A percentile compares a stretch with the other conserved stretches of the same genome.
Evolutionary conservation across 306 rosid species (phyloP).

Genomic region (Acacia confusa): DNA sequence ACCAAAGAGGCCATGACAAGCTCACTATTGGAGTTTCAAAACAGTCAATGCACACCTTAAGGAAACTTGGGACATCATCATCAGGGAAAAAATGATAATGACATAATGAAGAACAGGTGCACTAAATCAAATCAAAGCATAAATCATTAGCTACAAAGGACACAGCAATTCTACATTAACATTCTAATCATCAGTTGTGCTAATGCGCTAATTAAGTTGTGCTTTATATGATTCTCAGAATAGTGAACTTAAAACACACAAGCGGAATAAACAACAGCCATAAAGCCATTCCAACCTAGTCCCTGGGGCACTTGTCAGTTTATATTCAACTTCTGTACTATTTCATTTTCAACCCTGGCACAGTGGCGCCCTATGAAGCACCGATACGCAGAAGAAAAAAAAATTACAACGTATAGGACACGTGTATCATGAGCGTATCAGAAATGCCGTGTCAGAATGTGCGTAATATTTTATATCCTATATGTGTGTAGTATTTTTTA

Average conservation of each 20-base stretch:
- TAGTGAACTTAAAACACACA: neutral
- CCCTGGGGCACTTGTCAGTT: neutral
- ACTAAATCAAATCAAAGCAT: conserved; percentile 1
- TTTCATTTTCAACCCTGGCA: neutral
- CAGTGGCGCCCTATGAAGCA: neutral
- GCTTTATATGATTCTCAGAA: neutral
- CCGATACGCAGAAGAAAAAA: too few relatives aligned
- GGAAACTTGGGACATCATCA: neutral
- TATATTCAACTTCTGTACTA: neutral
- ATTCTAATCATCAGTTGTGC: neutral
- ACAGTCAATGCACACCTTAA: neutral
- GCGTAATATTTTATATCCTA: too few relatives aligned
- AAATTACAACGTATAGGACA: too few relatives aligned
- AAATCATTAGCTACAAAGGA: neutral
- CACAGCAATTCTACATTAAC: conserved; percentile 1
- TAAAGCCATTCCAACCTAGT: neutral
- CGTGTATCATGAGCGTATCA: too few relatives aligned
- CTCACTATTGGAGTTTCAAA: neutral
- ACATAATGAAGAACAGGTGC: neutral
- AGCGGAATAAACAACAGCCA: neutral
- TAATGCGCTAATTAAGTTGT: neutral
- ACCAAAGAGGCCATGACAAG: neutral
- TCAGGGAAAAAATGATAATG: neutral
- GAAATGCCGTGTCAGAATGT: too few relatives aligned
- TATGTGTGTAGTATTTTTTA: too few relatives aligned